These are phyloP conservation scores for Arthrobotrys musiformis DNA, from an alignment of 2,329 filamentous ascomycete genomes.

Conservation along the genomic window DNA sequence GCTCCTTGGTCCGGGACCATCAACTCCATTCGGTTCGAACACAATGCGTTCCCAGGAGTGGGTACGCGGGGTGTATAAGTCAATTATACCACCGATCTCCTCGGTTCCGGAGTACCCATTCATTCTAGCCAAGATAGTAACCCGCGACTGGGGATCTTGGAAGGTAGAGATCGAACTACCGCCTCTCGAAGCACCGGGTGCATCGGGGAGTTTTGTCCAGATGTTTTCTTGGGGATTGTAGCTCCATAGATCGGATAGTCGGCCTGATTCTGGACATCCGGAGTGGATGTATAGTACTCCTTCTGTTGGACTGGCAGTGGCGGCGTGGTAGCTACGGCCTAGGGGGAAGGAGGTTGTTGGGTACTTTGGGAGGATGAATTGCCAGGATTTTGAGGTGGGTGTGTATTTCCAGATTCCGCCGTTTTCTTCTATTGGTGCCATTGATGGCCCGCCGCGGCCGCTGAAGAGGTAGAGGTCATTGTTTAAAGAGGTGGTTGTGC, in stretches of 20 bases:
- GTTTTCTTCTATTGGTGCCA: constrained; percentile 77
- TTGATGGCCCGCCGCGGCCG: constrained; percentile 76
- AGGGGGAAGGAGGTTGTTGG: constrained; percentile 67
- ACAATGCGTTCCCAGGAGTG: constrained; percentile 64
- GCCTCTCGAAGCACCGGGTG: constrained; percentile 74
- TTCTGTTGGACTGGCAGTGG: constrained; percentile 68
- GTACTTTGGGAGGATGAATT: constrained; percentile 69
- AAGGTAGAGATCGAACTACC: constrained; percentile 70
- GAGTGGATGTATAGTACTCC: constrained; percentile 78
- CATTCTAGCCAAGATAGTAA: constrained; percentile 68
- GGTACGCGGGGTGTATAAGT: constrained; percentile 66
- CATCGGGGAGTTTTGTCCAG: constrained; percentile 76
- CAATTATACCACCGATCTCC: constrained; percentile 77
- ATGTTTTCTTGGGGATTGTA: constrained; percentile 73
- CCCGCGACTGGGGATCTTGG: not conserved
- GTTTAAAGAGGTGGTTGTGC: constrained; percentile 75
- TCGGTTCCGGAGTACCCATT: constrained; percentile 79
- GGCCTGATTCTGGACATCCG: constrained; percentile 74
- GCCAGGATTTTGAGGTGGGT: constrained; percentile 74
- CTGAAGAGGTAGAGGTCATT: constrained; percentile 82
- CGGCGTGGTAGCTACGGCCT: constrained; percentile 75
- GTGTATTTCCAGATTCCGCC: constrained; percentile 82
- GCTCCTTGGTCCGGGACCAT: constrained; percentile 67
- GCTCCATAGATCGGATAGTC: constrained; percentile 78
- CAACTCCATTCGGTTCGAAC: constrained; percentile 64